Percentiles rank a stretch among this genome's conserved stretches.
These are phyloP conservation scores for Dactylonectria macrodidyma DNA, from an alignment of 2,329 filamentous ascomycete species.

Conservation along the genomic window DNA sequence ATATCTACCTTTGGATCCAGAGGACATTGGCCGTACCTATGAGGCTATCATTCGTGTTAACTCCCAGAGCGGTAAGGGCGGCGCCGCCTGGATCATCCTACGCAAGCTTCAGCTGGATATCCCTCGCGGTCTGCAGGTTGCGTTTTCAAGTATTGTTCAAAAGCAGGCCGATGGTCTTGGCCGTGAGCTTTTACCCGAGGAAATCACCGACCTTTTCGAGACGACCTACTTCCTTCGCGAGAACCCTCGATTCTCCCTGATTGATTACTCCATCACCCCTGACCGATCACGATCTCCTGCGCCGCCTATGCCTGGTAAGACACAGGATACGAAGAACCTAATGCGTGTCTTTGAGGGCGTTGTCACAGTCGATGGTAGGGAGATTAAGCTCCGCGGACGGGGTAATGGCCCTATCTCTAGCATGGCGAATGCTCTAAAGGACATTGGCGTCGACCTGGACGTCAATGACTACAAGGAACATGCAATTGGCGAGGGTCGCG, in stretches of 20 bases:
- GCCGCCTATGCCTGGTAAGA: conserved; percentile 77
- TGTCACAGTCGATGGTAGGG: conserved; percentile 83
- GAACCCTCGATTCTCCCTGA: conserved; percentile 86
- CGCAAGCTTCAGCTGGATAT: conserved; percentile 91
- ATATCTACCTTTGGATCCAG: conserved; percentile 92
- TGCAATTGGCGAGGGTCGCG: conserved; percentile 82
- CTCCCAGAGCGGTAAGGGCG: conserved; percentile 95
- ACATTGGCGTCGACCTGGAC: conserved; percentile 87
- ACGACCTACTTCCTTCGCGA: conserved; percentile 86
- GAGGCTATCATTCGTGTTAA: conserved; percentile 98
- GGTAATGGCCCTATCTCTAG: conserved; percentile 94
- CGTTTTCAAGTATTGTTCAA: conserved; percentile 91
- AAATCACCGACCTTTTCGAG: conserved; percentile 92
- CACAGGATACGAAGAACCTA: conserved; percentile 82
- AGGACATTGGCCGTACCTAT: conserved; percentile 96
- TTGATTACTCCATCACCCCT: conserved; percentile 92
- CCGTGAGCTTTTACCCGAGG: conserved; percentile 85
- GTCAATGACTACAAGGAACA: conserved; percentile 98
- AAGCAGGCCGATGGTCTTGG: conserved; percentile 83
- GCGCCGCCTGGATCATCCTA: conserved; percentile 94
- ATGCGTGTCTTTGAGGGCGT: conserved; percentile 89
- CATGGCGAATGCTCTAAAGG: conserved; percentile 84
- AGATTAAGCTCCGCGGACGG: conserved; percentile 83
- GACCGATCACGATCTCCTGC: conserved; percentile 85
- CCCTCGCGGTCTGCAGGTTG: conserved; percentile 91